Evolutionary conservation across 768 basidiomycete genomes (phyloP), one percentile per base, ranked within the genome.

Genomic region (Suillus lakei): DNA sequence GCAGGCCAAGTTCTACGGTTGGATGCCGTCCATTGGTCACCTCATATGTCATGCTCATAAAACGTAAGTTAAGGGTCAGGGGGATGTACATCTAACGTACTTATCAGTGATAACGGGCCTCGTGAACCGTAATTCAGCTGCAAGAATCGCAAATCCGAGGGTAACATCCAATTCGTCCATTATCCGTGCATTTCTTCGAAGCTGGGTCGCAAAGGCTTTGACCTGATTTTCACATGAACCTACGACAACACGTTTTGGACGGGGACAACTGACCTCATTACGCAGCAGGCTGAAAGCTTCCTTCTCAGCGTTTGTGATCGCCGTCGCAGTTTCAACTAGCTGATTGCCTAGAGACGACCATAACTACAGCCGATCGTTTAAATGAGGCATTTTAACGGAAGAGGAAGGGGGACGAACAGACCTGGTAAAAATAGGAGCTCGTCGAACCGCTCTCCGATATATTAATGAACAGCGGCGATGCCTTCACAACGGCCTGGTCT

Each of bases 141-240:
- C 97, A 26, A 96, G 82, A 54, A 84, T 85, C 6, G 96, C 92
- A 69, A 97, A 98, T 0, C 90, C 88, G 3, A 95, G 75, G 0
- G 86, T 84, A 16, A 98, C 88, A 72, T 99, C 96, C 15, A 99
- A 77, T 75, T 99, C 95, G 72, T 96, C 94, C 44, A 96, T 78
- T 53, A 95, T 82, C 32, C 86, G 84, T 5, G 92, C 88, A 72
- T 96, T 97, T 34, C 83, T 82, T 67, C 90, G 84, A n/a, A 98
- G 77, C 28, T 80, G 78, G 6, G 76, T 67, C 13, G 88, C 82
- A 67, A 86, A 80, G 16, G 78, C 79, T 65, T 83, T 90, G 55
- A 96, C 89, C 94, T 95, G 66, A 41, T 26, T 44, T 59, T 60
- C 36, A 21, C 0, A 32, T 67, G 54, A 71, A 63, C 51, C n/a